Evolutionary conservation across 257 asterid genomes (phyloP).

Genomic region (Gentiana macrophylla): DNA sequence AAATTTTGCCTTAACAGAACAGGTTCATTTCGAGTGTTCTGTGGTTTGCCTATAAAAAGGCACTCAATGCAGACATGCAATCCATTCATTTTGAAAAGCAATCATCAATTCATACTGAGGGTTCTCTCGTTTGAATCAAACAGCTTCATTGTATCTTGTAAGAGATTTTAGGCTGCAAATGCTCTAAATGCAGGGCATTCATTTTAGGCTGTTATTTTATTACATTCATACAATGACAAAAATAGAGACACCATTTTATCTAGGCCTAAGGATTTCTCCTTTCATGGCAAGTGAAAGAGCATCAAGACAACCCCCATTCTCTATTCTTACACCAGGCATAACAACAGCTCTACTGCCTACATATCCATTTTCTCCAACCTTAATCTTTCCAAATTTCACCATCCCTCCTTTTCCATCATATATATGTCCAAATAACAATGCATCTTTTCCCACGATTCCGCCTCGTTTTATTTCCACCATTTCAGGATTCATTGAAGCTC

Average conservation of each 20-base stretch:
- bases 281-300: slow-evolving; percentile 85
- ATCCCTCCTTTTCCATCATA: slow-evolving; percentile 76
- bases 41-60: no score
- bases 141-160: no score
- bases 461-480: slow-evolving; percentile 72
- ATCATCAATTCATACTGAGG: no score
- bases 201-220: slow-evolving; percentile 12
- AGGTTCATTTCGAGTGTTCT: no score
- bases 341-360: slow-evolving; percentile 69
- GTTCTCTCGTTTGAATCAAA: no score
- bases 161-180: neutral
- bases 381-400: slow-evolving; percentile 72
- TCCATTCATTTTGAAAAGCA: no score
- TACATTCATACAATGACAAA: neutral
- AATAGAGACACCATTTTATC: slow-evolving; percentile 11
- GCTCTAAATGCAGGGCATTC: neutral
- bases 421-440: slow-evolving; percentile 66
- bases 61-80: no score
- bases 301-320: slow-evolving; percentile 43
- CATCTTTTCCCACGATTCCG: slow-evolving; percentile 64
- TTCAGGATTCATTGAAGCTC: slow-evolving; percentile 71
- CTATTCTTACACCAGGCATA: slow-evolving; percentile 83
- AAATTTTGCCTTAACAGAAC: no score
- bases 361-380: slow-evolving; percentile 59
- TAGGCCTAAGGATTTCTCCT: slow-evolving; percentile 47